Percentiles rank a stretch among this genome's conserved stretches.
Evolutionary conservation across 2,329 filamentous ascomycete genomes (phyloP).

Genomic region (Byssoonygena ceratinophila): DNA sequence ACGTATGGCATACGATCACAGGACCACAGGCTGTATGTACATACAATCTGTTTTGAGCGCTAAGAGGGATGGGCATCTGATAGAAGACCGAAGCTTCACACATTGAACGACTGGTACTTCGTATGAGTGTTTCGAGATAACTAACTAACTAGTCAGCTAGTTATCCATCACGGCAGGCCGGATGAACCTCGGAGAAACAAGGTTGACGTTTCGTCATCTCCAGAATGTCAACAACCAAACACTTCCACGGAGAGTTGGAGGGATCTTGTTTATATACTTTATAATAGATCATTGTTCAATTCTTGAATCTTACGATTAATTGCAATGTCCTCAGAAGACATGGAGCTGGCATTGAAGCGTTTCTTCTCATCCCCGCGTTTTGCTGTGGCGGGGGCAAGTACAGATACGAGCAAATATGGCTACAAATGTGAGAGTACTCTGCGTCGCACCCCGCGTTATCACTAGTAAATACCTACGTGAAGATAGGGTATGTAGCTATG

Average conservation of each 20-base stretch:
- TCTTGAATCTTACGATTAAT: background rate
- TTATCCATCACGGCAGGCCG: no score
- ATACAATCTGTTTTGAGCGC: no score
- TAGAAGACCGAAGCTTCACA: no score
- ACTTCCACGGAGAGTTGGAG: background rate
- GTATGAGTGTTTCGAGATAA: no score
- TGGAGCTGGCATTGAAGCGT: conserved; percentile 59
- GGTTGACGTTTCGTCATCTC: background rate
- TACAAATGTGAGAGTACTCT: conserved; percentile 65
- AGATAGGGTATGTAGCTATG: no score
- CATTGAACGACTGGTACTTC: no score
- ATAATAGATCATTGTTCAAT: background rate
- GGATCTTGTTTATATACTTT: background rate
- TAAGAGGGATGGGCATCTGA: no score
- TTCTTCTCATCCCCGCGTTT: conserved; percentile 76
- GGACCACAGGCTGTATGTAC: no score
- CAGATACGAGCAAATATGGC: conserved; percentile 74
- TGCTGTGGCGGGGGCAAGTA: conserved; percentile 82
- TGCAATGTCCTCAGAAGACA: conserved; percentile 24
- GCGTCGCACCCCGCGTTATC: background rate
- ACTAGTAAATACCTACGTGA: no score
- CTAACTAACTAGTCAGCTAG: no score
- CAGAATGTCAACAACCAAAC: background rate
- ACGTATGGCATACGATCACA: no score
- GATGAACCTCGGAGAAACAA: conserved; percentile 8